Evolutionary conservation across 2,329 filamentous ascomycete genomes (phyloP).

Genomic region (Waltergamsia citrina): DNA sequence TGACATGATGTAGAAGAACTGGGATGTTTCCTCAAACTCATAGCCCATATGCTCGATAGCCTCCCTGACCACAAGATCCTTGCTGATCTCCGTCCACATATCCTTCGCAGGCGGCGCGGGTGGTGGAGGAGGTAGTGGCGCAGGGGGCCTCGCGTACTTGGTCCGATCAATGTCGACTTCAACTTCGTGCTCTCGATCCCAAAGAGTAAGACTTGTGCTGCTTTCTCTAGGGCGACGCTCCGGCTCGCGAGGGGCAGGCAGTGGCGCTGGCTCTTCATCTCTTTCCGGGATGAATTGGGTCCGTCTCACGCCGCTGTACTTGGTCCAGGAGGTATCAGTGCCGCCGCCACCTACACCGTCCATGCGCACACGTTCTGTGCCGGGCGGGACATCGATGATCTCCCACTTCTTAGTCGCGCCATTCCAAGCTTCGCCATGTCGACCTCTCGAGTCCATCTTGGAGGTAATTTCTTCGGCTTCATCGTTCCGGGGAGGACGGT

Average conservation of each 20-base stretch:
- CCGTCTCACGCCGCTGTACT: conserved; percentile 68
- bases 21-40: conserved; percentile 81
- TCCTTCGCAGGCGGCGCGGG: conserved; percentile 42
- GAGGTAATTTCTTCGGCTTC: conserved; percentile 54
- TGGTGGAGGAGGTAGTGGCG: conserved; percentile 17
- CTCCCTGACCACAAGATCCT: conserved; percentile 78
- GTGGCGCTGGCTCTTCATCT: conserved; percentile 29
- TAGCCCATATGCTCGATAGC: conserved; percentile 81
- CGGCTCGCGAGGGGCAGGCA: conserved; percentile 17
- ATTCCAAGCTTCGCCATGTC: conserved; percentile 63
- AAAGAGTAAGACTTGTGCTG: conserved; percentile 28
- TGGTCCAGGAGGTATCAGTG: conserved; percentile 70
- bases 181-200: conserved; percentile 26
- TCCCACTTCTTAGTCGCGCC: conserved; percentile 70
- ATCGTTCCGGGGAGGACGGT: conserved; percentile 35
- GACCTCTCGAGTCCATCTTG: conserved; percentile 49
- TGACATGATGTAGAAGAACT: conserved; percentile 86
- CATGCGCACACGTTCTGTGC: conserved; percentile 74
- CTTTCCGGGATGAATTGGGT: conserved; percentile 66
- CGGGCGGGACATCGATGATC: conserved; percentile 76
- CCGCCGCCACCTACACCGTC: conserved; percentile 67
- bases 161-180: conserved; percentile 44
- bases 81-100: conserved; percentile 96
- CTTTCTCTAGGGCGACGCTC: conserved; percentile 28
- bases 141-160: conserved; percentile 28